Evolutionary conservation across 306 rosid genomes (phyloP), one percentile per base, ranked within the genome.

Genomic region (Alnus glutinosa): DNA sequence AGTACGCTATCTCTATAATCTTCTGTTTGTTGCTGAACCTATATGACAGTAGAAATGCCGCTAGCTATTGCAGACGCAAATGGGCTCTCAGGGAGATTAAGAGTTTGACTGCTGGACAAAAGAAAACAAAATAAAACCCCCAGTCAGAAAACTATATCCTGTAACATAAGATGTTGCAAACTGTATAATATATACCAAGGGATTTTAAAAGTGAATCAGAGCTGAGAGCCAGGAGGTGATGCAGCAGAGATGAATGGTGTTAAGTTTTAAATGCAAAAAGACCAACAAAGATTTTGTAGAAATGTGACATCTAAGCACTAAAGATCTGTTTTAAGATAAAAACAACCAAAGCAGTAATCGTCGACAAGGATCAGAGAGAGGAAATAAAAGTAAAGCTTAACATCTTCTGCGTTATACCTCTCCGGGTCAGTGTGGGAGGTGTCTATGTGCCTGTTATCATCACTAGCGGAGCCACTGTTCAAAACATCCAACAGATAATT

Each of bases 81-180:
- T 3, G 94, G 94, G 89, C 93, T 90, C 10, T 94, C 97, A 1
- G 98, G 96, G 30, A 92, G 94, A 78, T 92, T 75, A 51, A 89
- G 70, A 78, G 85, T 93, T 83, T 84, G 82, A 51, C 81, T 85
- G 86, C 90, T 81, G 80, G 15, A 55, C 7, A 5, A 14, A 50
- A 9, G 8, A 28, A 66, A 59, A 64, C 9, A 64, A 4, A 75
- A 71, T 14, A 23, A 23, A 49, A n/a, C 1, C 18, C 18, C 42
- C 42, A 12, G 3, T 28, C 19, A 71, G 74, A 55, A n/a, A 32
- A 3, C 19, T 13, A 62, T 32, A 48, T 6, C 12, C 46, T 42
- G 46, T 42, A 42, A 42, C 46, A 5, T 42, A 5, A 37, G 10
- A 55, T n/a, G 32, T 23, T 18, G 18, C 9, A 7, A 55, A 7